Conservation (phyloP, 1,139 yeast species). For the Hemisphaericaspora subhashii region DNA sequence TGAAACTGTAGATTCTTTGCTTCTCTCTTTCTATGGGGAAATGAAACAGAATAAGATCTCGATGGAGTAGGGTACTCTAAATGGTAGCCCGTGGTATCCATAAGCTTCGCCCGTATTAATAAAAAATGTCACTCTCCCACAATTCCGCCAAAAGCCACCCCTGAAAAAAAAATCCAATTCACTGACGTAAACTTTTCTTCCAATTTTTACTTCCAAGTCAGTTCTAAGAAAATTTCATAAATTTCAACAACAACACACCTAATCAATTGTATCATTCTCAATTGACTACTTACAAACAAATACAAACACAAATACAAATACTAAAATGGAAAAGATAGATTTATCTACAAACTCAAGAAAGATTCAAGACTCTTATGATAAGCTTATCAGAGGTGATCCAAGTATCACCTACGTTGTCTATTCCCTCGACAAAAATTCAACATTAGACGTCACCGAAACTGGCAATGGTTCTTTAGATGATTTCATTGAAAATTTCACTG, state of each 20-base stretch:
- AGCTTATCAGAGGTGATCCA: conserved; percentile 62
- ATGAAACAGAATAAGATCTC: no score
- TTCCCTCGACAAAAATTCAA: conserved; percentile 58
- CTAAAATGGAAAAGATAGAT: conserved; percentile 54
- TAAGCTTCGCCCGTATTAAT: no score
- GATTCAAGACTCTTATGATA: conserved; percentile 62
- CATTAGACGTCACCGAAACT: conserved; percentile 55
- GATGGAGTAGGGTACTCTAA: no score
- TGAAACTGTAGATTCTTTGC: no score
- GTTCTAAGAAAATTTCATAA: no score
- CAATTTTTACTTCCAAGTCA: no score
- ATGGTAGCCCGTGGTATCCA: no score
- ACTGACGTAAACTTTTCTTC: no score
- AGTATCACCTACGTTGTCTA: conserved; percentile 60
- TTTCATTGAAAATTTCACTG: conserved; percentile 79
- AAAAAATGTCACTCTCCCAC: no score
- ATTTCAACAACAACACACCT: neutral
- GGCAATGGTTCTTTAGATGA: conserved; percentile 72
- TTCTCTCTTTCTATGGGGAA: no score
- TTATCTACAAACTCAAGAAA: conserved; percentile 57
- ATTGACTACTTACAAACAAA: neutral
- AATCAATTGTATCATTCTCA: neutral
- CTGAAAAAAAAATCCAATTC: no score
- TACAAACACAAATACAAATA: neutral
- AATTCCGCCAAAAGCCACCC: no score